A percentile compares a stretch with the other conserved stretches of the same genome.
Evolutionary conservation across 1,284 basidiomycete species (phyloP).

Genomic region (Trametes hirsuta): DNA sequence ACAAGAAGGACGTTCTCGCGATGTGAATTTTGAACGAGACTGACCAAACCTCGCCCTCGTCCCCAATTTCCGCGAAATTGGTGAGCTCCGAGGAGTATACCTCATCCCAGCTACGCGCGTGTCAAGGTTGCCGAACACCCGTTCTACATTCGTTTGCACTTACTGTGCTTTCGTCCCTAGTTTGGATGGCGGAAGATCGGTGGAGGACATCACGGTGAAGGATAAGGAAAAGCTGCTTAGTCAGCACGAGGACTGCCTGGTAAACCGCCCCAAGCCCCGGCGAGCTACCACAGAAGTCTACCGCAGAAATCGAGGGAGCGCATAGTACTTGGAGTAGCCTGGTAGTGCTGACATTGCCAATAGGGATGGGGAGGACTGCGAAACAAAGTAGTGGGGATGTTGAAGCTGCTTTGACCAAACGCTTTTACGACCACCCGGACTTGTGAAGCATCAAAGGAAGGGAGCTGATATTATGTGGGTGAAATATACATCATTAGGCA

Average conservation of each 20-base stretch:
- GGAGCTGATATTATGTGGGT: constrained; percentile 25
- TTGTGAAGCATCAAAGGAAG: not conserved
- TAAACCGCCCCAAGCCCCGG: too few relatives aligned
- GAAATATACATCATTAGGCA: constrained; percentile 28
- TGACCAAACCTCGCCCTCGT: constrained; percentile 90
- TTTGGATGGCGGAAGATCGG: constrained; percentile 41
- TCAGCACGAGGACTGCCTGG: constrained; percentile 26
- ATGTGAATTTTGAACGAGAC: constrained; percentile 11
- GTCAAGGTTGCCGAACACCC: not conserved
- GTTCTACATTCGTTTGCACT: constrained; percentile 13
- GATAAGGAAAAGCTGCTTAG: constrained; percentile 31
- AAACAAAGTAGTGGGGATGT: too few relatives aligned
- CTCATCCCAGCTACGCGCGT: constrained; percentile 62
- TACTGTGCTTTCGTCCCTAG: constrained; percentile 55
- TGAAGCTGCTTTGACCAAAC: too few relatives aligned
- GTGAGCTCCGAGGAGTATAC: constrained; percentile 73
- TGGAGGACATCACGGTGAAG: constrained; percentile 27
- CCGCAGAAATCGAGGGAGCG: not conserved
- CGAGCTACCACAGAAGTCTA: not conserved
- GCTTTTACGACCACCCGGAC: too few relatives aligned
- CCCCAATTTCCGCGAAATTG: constrained; percentile 81
- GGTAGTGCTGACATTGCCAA: too few relatives aligned
- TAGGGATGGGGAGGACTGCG: too few relatives aligned
- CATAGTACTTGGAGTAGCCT: not conserved
- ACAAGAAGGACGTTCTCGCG: not conserved